phyloP scores from a whole-genome alignment of 768 basidiomycete genomes.

The Trametes cingulata region DNA sequence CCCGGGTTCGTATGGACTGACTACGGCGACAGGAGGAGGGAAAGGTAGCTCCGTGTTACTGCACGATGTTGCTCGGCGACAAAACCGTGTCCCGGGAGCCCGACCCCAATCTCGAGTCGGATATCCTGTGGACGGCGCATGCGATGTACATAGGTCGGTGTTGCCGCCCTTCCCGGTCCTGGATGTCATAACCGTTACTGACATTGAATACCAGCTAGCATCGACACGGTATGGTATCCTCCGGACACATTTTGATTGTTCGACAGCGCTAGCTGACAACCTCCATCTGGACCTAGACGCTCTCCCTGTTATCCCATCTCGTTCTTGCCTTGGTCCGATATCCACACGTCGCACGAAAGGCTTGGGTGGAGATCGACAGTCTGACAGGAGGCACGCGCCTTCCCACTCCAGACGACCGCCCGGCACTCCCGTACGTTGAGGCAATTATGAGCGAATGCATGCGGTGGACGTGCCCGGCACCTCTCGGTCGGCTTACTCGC shows the following conservation, averaged over 20 bases:
- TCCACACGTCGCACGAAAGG: constrained; percentile 32
- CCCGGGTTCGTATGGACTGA: no score
- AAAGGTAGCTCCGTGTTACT: neutral
- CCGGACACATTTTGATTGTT: no score
- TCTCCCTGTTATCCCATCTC: constrained; percentile 29
- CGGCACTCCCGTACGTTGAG: constrained; percentile 31
- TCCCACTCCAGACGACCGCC: constrained; percentile 31
- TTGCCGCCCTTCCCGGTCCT: neutral
- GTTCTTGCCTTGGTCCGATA: constrained; percentile 37
- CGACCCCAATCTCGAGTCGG: no score
- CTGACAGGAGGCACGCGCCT: constrained; percentile 28
- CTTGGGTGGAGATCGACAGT: constrained; percentile 33
- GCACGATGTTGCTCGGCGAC: constrained; percentile 21
- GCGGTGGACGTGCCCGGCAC: constrained; percentile 28
- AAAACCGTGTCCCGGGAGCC: no score
- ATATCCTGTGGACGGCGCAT: neutral
- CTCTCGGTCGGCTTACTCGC: no score
- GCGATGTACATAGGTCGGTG: constrained; percentile 1
- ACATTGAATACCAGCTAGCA: neutral
- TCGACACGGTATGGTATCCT: constrained; percentile 5
- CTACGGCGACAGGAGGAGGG: neutral
- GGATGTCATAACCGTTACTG: neutral
- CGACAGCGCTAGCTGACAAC: no score
- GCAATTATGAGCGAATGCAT: constrained; percentile 33
- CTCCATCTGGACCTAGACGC: constrained; percentile 4